A percentile compares a stretch with the other conserved stretches of the same genome.
phyloP scores from a whole-genome alignment of 352 stramenopile species.

The Thraustotheca clavata region DNA sequence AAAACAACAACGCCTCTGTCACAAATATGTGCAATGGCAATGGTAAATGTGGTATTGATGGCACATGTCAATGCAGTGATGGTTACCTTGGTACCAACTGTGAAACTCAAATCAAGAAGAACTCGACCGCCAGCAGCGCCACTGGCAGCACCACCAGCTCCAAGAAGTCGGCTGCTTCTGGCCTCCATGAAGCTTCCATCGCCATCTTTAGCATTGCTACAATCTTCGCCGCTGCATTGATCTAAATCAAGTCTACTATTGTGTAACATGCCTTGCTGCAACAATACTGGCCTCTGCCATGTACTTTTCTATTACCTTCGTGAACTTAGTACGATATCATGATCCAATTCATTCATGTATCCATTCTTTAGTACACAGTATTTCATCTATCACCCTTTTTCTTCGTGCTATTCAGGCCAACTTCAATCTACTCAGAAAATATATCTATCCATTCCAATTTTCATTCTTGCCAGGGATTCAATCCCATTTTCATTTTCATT shows the following conservation, averaged over 20 bases:
- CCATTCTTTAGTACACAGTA: background rate
- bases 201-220: background rate
- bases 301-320: too few species aligned
- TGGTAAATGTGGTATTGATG: conserved; percentile 41
- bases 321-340: too few species aligned
- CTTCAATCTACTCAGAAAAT: background rate
- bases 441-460: too few species aligned
- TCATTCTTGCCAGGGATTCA: too few species aligned
- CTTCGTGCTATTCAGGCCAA: background rate
- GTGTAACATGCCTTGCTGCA: background rate
- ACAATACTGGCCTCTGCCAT: background rate
- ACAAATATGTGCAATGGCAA: conserved; percentile 50
- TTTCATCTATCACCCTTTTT: background rate
- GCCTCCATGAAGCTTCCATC: background rate
- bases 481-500: too few species aligned
- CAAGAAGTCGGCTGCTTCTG: background rate
- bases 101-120: conserved; percentile 25
- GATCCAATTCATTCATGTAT: background rate
- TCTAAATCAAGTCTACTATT: conserved; percentile 8
- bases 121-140: background rate
- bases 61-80: conserved; percentile 41
- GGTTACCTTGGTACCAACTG: conserved; percentile 61
- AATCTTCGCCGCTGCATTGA: background rate
- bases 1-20: conserved; percentile 12
- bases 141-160: background rate